Percentiles rank a stretch among this genome's conserved stretches.
These are phyloP conservation scores for Paramecium tetraurelia DNA, from an alignment of 73 alveolate species.

Conservation along the genomic window DNA sequence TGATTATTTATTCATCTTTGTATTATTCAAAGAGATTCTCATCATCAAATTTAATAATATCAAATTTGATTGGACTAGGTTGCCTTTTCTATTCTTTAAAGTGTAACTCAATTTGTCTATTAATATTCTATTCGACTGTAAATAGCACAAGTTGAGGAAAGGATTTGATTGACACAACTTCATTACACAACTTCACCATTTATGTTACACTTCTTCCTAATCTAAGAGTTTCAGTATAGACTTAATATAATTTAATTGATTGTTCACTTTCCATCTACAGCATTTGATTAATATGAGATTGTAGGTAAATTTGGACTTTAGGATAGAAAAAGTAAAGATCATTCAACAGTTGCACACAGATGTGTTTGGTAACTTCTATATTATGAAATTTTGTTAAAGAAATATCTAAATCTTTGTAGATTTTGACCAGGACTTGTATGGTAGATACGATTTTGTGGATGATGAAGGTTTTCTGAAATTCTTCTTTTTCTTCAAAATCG, in stretches of 20 bases:
- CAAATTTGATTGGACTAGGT: neutral
- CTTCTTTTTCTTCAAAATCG: slow-evolving; percentile 4
- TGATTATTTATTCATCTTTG: neutral
- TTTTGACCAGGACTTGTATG: neutral
- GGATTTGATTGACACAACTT: neutral
- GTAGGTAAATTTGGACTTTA: neutral
- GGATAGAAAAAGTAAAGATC: slow-evolving; percentile 39
- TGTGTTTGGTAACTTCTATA: neutral
- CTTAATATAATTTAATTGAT: neutral
- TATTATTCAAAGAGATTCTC: neutral
- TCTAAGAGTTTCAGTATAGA: slow-evolving; percentile 25
- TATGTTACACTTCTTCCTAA: neutral
- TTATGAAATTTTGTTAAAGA: neutral
- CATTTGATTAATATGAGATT: neutral
- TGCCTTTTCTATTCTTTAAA: neutral
- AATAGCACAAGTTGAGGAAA: neutral
- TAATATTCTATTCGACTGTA: neutral
- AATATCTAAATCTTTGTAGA: slow-evolving; percentile 5
- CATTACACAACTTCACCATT: slow-evolving; percentile 8
- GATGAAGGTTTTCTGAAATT: neutral
- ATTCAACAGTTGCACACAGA: neutral
- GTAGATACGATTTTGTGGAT: neutral
- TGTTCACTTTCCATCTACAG: neutral
- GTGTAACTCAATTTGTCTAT: slow-evolving; percentile 20
- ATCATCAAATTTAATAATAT: slow-evolving; percentile 29